These are phyloP conservation scores for Aspergillus pseudoglaucus DNA, from an alignment of 2,329 filamentous ascomycete genomes.

Conservation along the genomic window DNA sequence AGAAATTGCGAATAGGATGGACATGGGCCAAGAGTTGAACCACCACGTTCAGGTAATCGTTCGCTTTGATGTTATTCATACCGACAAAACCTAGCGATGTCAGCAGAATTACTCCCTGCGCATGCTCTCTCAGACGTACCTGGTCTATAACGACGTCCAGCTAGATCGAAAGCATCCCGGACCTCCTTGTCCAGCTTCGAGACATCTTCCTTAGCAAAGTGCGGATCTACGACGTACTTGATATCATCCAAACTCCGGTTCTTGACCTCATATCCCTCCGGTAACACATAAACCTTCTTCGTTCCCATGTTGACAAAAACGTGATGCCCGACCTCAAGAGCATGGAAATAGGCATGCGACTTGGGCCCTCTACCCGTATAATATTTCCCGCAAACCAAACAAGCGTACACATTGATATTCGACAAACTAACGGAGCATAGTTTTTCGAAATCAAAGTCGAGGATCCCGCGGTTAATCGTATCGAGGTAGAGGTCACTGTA, in stretches of 20 bases:
- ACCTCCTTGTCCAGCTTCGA: conserved; percentile 64
- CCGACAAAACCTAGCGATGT: conserved; percentile 67
- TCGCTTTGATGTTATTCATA: conserved; percentile 99
- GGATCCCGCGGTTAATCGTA: conserved; percentile 84
- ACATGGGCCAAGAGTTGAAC: conserved; percentile 90
- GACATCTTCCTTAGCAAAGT: conserved; percentile 74
- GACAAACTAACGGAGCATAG: conserved; percentile 91
- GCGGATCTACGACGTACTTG: conserved; percentile 93
- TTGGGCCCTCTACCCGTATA: conserved; percentile 90
- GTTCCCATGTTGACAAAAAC: conserved; percentile 93
- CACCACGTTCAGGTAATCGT: conserved; percentile 96
- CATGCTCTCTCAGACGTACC: conserved; percentile 34
- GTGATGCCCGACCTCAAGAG: conserved; percentile 90
- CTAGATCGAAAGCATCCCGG: conserved; percentile 63
- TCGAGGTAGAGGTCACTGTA: conserved; percentile 97
- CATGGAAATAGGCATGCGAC: conserved; percentile 95
- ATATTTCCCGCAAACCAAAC: conserved; percentile 95
- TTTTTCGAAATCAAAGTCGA: conserved; percentile 99
- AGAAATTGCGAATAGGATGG: conserved; percentile 78
- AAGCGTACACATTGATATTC: conserved; percentile 98
- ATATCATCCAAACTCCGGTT: conserved; percentile 95
- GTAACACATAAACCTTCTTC: conserved; percentile 51
- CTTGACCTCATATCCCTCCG: conserved; percentile 93
- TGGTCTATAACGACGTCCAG: conserved; percentile 78
- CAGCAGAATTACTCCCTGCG: not conserved